Base-by-base conservation (phyloP, 805 yeast genomes). In the Saccharomycopsis fibuligera region DNA sequence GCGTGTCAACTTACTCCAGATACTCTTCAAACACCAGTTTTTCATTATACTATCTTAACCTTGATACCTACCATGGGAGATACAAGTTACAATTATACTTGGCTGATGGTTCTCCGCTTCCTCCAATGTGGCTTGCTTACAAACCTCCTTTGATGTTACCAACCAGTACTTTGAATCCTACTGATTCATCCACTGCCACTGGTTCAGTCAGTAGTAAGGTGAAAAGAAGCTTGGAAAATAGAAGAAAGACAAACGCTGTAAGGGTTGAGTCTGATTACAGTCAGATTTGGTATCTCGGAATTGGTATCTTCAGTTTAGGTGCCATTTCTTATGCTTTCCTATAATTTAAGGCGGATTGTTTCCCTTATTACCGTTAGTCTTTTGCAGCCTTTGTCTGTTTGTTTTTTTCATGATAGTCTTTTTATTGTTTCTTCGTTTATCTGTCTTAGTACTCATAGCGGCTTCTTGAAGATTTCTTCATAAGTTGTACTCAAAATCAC, bases 141-240 rank as follows among this genome's bases (percentile, higher is more conserved):
- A 76, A 77, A 58, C 99, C 99, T 4, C 95, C 99, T 8, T 74
- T 85, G 77, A 93, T 93, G 99, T 77, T 93, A 52, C 99, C 99
- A 21, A 93, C 98, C 0, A 67, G 63, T 46, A 90, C 97, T 0
- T 69, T 93, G 73, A 91, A 90, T 65, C 99, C 99, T 21, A 86
- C 96, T 2, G 69, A 36, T 5, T 23, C 70, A 39, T 67, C 70
- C 2, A 65, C 68, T 35, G 63, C 74, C 9, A 49, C 63, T 2
- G 58, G 60, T 4, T 54, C 68, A 10, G 63, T 48, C 17, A 48
- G 60, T 2, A 56, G 61, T 16, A 45, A 68, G 58, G 56, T 63
- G 58, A 65, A 69, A 44, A 63, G 68, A 58, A 62, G 68, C 16
- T 50, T 89, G 58, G 95, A 86, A 60, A 90, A 89, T 69, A 79